Percentiles rank a stretch among this genome's conserved stretches.
Conservation (phyloP, 805 yeast species). For the Teunomyces lycoperdinae region DNA sequence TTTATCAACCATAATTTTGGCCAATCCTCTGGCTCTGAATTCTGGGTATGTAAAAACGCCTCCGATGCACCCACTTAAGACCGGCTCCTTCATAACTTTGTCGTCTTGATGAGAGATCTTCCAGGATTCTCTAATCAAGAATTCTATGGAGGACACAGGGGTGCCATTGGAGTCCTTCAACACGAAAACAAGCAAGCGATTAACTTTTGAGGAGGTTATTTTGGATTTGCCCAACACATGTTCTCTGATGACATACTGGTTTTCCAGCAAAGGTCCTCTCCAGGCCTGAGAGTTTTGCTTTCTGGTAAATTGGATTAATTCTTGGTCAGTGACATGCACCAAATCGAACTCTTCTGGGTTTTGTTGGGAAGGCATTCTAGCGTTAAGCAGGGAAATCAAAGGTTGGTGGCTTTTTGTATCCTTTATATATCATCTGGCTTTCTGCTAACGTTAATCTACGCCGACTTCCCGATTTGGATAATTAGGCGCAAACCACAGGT, state of each 20-base stretch:
- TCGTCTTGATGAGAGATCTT: conserved; percentile 17
- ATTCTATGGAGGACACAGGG: conserved; percentile 33
- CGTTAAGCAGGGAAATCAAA: not conserved
- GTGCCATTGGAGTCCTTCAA: conserved; percentile 15
- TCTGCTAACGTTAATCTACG: conserved; percentile 3
- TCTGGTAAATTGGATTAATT: conserved; percentile 31
- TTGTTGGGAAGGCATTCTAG: not conserved
- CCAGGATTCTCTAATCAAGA: conserved; percentile 30
- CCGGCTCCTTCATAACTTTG: conserved; percentile 14
- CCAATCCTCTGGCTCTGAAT: conserved; percentile 37
- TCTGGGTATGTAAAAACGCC: conserved; percentile 40
- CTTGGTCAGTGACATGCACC: conserved; percentile 19
- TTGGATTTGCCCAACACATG: conserved; percentile 23
- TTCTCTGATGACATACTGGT: conserved; percentile 37
- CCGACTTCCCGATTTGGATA: conserved; percentile 3
- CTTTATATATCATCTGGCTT: not conserved
- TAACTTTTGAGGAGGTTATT: conserved; percentile 15
- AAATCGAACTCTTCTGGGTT: conserved; percentile 12
- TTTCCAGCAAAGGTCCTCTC: conserved; percentile 31
- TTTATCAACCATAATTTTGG: conserved; percentile 38
- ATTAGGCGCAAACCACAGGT: not conserved
- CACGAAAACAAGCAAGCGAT: conserved; percentile 23
- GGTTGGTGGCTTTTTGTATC: not conserved
- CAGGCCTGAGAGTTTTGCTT: conserved; percentile 32
- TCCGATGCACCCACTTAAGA: conserved; percentile 38